Base-by-base conservation (phyloP, 129 eudicot species). In the Lactuca saligna region DNA sequence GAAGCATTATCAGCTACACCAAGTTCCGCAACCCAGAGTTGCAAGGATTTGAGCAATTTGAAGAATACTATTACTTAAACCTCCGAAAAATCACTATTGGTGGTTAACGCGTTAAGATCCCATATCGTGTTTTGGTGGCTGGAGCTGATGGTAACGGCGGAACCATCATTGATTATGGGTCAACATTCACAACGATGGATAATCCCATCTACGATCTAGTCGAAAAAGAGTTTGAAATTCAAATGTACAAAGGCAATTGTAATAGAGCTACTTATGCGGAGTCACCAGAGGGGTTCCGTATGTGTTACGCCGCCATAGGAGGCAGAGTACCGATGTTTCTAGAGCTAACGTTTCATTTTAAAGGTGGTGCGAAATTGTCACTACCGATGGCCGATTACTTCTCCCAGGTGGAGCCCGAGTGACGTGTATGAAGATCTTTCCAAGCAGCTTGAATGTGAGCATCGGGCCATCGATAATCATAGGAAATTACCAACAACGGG, bases 401-500 rank as follows among this genome's bases (percentile, higher is more conserved):
- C 71, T 73, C 87, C 33, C 11, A 61, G 42, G 80, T 58, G 3
- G 89, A 80, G 5, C 16, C 78, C 0, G 66, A 20, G 89, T 63
- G 38, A 34, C 81, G 55, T 87, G 97, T 61, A 78, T 90, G 88
- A 90, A 88, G 5, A 62, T 86, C 1, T 74, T 86, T 4, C 54
- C 82, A 0, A 71, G 61, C 14, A 7, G 13, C 0, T 0, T 4
- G 4, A 65, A 39, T 25, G 12, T 25, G 29, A 25, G 29, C 29
- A 25, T 13, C 14, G 97, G 97, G 50, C 97, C 97, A 5, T 78
- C 91, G 0, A 81, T 90, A 4, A 79, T 87, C 16, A 53, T 90
- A 10, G 95, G 97, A 41, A 90, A 87, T 61, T 84, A 78, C 72
- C 97, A 87, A 80, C 97, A 90, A 61, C 91, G 80, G 76, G 74